Evolutionary conservation across 2,329 filamentous ascomycete genomes (phyloP), one percentile per base, ranked within the genome.

Genomic region (Paramyrothecium roridum): DNA sequence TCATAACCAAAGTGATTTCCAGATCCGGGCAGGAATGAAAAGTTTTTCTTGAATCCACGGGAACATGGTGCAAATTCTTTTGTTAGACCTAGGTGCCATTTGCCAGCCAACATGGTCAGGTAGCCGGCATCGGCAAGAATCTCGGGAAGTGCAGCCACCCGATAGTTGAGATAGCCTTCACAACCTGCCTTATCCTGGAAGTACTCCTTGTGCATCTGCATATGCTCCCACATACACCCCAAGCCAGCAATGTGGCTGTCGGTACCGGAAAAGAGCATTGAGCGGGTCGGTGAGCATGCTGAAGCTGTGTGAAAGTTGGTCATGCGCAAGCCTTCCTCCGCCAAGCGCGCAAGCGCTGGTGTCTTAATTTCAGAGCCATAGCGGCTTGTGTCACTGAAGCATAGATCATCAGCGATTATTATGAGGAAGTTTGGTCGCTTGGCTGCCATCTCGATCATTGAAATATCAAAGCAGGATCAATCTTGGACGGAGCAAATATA

Each of bases 231-330:
- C 54, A 50, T 56, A 10, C 26, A 30, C 10, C 26, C 26, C 26
- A 30, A 30, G 26, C 26, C 26, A 4, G 26, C 26, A 30, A 30
- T 30, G 26, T 30, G 26, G 26, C 26, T 30, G 10, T 26, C 52
- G 17, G 53, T 55, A 12, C 53, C 53, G 45, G 82, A 84, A 75
- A 86, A 80, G 61, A 86, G 79, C 84, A 86, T 86, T 47, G 83
- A 80, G 48, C 83, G 75, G 8, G 81, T 83, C 3, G 84, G 84
- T 54, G 82, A 85, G 66, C 82, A 86, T 54, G 83, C 82, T 8
- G 83, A 79, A 0, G 84, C 83, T 1, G 83, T 80, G 62, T 86
- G 83, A 67, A 85, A 86, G 61, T 84, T 81, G 0, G 82, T 85
- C 61, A 86, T 83, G 8, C 82, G 78, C 23, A 86, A 67, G 34